A percentile compares a stretch with the other conserved stretches of the same genome.
Evolutionary conservation across 2,329 filamentous ascomycete genomes (phyloP).

Genomic region (Dothideomycetes sp.): DNA sequence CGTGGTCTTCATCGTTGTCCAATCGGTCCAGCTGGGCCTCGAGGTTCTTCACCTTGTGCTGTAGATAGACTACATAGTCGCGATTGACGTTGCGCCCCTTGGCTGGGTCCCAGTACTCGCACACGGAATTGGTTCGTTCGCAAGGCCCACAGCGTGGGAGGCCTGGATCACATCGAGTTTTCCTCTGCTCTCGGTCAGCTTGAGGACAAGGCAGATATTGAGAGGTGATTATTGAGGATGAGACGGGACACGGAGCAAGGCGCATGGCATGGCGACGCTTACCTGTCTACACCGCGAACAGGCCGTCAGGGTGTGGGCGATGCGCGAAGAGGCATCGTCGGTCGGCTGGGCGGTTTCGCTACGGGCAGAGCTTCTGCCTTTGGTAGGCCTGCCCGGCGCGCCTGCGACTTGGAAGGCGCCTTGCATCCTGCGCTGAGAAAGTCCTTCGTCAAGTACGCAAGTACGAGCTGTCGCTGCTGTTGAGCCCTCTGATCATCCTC

Average conservation of each 20-base stretch:
- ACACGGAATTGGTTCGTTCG: constrained; percentile 79
- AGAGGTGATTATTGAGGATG: too few relatives aligned
- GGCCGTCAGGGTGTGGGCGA: constrained; percentile 69
- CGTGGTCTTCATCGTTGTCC: constrained; percentile 63
- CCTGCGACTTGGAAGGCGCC: not conserved
- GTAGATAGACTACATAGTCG: constrained; percentile 83
- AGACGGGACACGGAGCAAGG: too few relatives aligned
- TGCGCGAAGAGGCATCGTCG: constrained; percentile 41
- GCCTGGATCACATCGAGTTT: constrained; percentile 89
- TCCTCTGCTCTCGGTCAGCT: constrained; percentile 49
- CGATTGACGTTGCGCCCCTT: constrained; percentile 79
- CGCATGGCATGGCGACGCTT: constrained; percentile 1
- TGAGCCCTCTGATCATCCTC: not conserved
- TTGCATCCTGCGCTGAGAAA: constrained; percentile 5
- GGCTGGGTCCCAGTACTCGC: constrained; percentile 89
- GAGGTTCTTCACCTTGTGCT: constrained; percentile 72
- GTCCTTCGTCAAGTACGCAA: not conserved
- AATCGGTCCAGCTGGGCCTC: constrained; percentile 71
- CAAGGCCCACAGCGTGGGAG: constrained; percentile 87
- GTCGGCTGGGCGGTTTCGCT: not conserved
- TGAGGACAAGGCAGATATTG: too few relatives aligned
- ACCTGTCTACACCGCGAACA: constrained; percentile 70
- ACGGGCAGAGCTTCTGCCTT: not conserved
- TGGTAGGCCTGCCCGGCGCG: not conserved
- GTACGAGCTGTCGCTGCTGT: not conserved